These are phyloP conservation scores for Piromyces finnis DNA, from an alignment of 192 early-diverging fungal genomes.

Conservation along the genomic window DNA sequence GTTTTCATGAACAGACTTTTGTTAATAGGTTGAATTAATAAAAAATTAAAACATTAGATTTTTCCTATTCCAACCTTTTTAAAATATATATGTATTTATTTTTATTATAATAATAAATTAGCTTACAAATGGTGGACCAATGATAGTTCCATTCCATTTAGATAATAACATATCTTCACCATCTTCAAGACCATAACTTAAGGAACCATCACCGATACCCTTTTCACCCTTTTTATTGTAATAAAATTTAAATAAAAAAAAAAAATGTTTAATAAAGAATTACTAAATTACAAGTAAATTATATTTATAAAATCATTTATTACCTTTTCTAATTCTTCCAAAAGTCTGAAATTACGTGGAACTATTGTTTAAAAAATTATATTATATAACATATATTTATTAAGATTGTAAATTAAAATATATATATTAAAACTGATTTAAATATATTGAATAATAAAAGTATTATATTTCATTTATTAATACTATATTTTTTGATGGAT, in stretches of 20 bases:
- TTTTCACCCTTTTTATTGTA: background rate
- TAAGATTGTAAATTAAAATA: too few species aligned
- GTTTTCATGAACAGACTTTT: conserved; percentile 91
- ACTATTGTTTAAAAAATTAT: conserved; percentile 23
- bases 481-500: too few species aligned
- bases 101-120: background rate
- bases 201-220: conserved; percentile 73
- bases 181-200: conserved; percentile 80
- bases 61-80: too few species aligned
- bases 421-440: too few species aligned
- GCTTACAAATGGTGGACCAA: conserved; percentile 62
- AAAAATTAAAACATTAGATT: background rate
- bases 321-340: conserved; percentile 93
- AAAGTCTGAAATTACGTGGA: conserved; percentile 88
- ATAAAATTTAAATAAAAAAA: background rate
- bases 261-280: too few species aligned
- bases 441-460: too few species aligned
- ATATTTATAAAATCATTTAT: too few species aligned
- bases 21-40: background rate
- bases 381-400: too few species aligned
- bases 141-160: conserved; percentile 87
- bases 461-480: too few species aligned
- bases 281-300: too few species aligned
- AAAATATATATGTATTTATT: too few species aligned
- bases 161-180: conserved; percentile 62